A percentile compares a stretch with the other conserved stretches of the same genome.
Conservation (phyloP, 1,284 basidiomycete genomes). For the Naganishia albida region DNA sequence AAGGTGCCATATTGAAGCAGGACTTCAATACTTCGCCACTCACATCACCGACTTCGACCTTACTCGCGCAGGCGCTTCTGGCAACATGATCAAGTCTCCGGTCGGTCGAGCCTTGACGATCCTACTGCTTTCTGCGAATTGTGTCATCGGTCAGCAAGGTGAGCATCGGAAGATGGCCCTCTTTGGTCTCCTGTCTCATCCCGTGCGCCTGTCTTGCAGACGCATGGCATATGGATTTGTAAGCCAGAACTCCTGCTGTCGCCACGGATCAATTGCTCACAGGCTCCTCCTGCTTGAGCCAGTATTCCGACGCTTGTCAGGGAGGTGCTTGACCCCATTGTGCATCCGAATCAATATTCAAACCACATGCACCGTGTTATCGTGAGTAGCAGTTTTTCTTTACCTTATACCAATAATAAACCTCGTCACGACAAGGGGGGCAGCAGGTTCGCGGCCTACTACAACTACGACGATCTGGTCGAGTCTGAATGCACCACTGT, state of each 20-base stretch:
- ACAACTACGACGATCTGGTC: constrained; percentile 38
- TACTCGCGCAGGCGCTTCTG: background rate
- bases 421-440: constrained; percentile 18
- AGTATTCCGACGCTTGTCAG: constrained; percentile 1
- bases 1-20: background rate
- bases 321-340: constrained; percentile 25
- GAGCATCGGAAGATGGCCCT: background rate
- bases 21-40: background rate
- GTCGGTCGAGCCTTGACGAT: background rate
- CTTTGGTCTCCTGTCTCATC: background rate
- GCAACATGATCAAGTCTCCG: background rate
- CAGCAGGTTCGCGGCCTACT: constrained; percentile 40
- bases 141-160: constrained; percentile 9
- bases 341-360: constrained; percentile 27
- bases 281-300: background rate
- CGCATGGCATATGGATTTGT: constrained; percentile 34
- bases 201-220: background rate
- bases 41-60: background rate
- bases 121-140: background rate
- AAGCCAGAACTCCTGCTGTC: background rate
- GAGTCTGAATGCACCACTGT: constrained; percentile 39
- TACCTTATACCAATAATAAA: background rate
- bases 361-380: constrained; percentile 34
- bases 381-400: background rate
- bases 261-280: too few species aligned